Evolutionary conservation across 1,139 yeast genomes (phyloP).

Genomic region (Suhomyces ambrosiae): DNA sequence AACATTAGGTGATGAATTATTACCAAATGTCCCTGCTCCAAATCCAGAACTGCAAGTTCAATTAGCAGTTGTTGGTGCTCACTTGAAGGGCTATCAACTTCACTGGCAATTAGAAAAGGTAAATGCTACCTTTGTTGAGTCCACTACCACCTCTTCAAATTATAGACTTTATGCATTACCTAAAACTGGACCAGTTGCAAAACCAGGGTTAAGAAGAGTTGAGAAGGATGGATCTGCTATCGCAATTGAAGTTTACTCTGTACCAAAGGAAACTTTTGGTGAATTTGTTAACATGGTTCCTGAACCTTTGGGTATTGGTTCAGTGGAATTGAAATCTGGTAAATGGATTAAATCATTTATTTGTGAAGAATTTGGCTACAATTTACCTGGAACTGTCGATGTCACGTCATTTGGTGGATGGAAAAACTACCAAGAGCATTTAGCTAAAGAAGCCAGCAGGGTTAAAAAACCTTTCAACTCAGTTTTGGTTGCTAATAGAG

Average conservation of each 20-base stretch:
- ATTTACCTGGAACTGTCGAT: slow-evolving; percentile 68
- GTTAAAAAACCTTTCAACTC: slow-evolving; percentile 68
- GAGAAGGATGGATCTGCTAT: slow-evolving; percentile 57
- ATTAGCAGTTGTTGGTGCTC: slow-evolving; percentile 96
- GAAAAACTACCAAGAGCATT: slow-evolving; percentile 62
- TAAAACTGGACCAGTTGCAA: slow-evolving; percentile 73
- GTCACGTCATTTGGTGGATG: slow-evolving; percentile 88
- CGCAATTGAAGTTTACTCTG: slow-evolving; percentile 76
- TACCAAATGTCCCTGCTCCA: slow-evolving; percentile 40
- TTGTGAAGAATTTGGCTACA: slow-evolving; percentile 88
- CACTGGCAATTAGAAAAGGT: slow-evolving; percentile 94
- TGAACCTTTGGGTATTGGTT: slow-evolving; percentile 92
- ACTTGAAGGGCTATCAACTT: slow-evolving; percentile 80
- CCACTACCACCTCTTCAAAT: slow-evolving; percentile 69
- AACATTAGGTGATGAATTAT: slow-evolving; percentile 35
- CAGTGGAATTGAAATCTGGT: slow-evolving; percentile 79
- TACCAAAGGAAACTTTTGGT: slow-evolving; percentile 79
- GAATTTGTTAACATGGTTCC: slow-evolving; percentile 85
- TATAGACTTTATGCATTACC: slow-evolving; percentile 85
- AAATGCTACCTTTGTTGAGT: slow-evolving; percentile 68
- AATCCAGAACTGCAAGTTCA: slow-evolving; percentile 37
- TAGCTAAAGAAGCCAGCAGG: slow-evolving; percentile 26
- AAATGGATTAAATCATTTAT: slow-evolving; percentile 88
- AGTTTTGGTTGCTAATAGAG: slow-evolving; percentile 93
- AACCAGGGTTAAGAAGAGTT: slow-evolving; percentile 87